Percentiles rank a stretch among this genome's conserved stretches.
phyloP scores from a whole-genome alignment of 2,329 filamentous ascomycete genomes.

The Cyphellophora attinorum region DNA sequence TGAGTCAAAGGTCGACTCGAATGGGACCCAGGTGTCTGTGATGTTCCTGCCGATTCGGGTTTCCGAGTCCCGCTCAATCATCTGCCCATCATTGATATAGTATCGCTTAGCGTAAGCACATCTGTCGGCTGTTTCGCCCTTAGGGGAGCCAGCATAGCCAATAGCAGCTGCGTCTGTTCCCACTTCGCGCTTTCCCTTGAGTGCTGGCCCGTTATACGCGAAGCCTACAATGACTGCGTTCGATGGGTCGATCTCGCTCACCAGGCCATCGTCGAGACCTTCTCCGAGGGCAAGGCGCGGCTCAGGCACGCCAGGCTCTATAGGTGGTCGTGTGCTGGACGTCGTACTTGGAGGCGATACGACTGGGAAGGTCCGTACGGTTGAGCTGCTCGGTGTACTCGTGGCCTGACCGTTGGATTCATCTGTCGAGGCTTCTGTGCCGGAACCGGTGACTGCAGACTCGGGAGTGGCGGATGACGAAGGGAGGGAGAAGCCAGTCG shows the following conservation, averaged over 20 bases:
- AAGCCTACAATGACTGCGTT: constrained; percentile 10
- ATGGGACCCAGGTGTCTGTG: not conserved
- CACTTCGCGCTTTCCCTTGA: constrained; percentile 6
- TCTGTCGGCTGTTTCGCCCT: not conserved
- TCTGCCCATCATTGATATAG: not conserved
- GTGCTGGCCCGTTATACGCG: constrained; percentile 3
- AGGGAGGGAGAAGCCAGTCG: no score
- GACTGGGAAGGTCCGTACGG: no score
- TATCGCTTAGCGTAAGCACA: not conserved
- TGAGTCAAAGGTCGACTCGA: not conserved
- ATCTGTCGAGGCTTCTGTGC: no score
- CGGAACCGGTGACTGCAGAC: no score
- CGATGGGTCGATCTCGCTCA: constrained; percentile 8
- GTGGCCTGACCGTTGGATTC: constrained; percentile 3
- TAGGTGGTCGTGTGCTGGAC: no score
- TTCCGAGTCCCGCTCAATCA: not conserved
- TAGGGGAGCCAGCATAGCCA: not conserved
- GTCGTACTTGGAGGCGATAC: no score
- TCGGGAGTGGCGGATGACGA: no score
- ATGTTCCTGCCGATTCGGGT: not conserved
- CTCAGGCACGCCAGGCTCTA: not conserved
- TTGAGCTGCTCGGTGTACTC: not conserved
- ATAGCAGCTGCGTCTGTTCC: not conserved
- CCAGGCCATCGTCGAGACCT: constrained; percentile 11
- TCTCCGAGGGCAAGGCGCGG: constrained; percentile 9